Base-by-base conservation (phyloP, 352 stramenopile genomes). In the Lagenidium sp. region DNA sequence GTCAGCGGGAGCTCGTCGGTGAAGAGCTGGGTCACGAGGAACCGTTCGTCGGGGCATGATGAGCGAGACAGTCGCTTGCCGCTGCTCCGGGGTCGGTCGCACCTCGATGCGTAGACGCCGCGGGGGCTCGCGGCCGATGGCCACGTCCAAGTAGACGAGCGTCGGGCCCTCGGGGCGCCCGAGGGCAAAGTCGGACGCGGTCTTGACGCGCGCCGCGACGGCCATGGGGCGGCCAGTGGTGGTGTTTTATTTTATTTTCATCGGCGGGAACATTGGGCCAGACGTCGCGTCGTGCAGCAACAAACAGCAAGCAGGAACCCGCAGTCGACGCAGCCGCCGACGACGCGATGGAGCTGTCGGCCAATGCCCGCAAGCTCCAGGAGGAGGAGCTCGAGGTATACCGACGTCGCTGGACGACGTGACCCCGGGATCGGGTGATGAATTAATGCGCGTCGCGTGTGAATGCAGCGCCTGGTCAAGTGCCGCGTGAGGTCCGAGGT, bases 401-500 rank as follows among this genome's bases (percentile, higher is more conserved):
- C 8, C 15, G 28, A 8, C 8, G 28, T 32, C 8, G 15, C n/a
- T n/a, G n/a, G n/a, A n/a, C n/a, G n/a, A n/a, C n/a, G n/a, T n/a
- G n/a, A n/a, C n/a, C n/a, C n/a, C n/a, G n/a, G n/a, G n/a, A n/a
- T n/a, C n/a, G n/a, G n/a, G n/a, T n/a, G n/a, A n/a, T n/a, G n/a
- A n/a, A n/a, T n/a, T n/a, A n/a, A n/a, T n/a, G n/a, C n/a, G n/a
- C n/a, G n/a, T n/a, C n/a, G n/a, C n/a, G n/a, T n/a, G n/a, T n/a
- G n/a, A n/a, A n/a, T 23, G 16, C 44, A 87, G 75, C 62, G 70
- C 22, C 63, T 88, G 25, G 76, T 85, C 19, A 88, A 88, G 61
- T 88, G 72, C 55, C 76, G 76, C 12, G 42, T 85, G 13, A 70
- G 76, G 7, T 88, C 76, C 23, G 76, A 88, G 57, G 70, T 80